Conservation (phyloP, 352 stramenopile genomes). For the Phytophthora foliorum region DNA sequence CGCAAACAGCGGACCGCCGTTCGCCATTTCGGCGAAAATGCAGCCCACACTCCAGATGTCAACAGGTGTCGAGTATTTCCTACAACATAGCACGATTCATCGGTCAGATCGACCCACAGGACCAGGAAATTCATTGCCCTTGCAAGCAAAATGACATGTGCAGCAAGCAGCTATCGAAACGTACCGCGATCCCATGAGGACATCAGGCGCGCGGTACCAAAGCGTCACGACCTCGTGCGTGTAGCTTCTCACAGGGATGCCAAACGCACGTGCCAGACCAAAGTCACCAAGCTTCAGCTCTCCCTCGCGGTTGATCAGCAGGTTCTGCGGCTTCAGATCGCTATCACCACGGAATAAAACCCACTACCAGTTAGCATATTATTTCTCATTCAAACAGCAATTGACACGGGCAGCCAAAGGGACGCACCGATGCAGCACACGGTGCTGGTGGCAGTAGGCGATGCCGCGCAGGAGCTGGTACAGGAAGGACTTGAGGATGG, state of each 20-base stretch:
- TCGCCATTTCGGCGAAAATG: slow-evolving; percentile 99
- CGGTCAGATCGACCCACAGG: background rate
- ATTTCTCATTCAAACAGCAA: background rate
- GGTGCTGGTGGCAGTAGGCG: slow-evolving; percentile 99
- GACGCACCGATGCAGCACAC: slow-evolving; percentile 91
- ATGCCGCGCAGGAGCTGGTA: slow-evolving; percentile 99
- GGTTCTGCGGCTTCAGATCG: slow-evolving; percentile 99
- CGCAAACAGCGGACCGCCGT: slow-evolving; percentile 94
- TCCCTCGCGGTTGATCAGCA: slow-evolving; percentile 98
- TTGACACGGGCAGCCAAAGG: background rate
- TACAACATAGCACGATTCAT: slow-evolving; percentile 26
- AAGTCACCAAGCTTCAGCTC: slow-evolving; percentile 99
- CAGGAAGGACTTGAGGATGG: slow-evolving; percentile 97
- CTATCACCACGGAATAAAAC: slow-evolving; percentile 67
- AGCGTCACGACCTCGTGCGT: slow-evolving; percentile 99
- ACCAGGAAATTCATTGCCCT: background rate
- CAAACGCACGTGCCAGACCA: slow-evolving; percentile 99
- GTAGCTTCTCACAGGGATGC: slow-evolving; percentile 97
- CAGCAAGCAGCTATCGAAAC: slow-evolving; percentile 16
- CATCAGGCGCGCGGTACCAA: slow-evolving; percentile 99
- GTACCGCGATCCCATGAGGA: slow-evolving; percentile 96
- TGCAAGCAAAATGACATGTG: slow-evolving; percentile 1
- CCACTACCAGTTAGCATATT: background rate
- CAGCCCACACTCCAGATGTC: slow-evolving; percentile 99
- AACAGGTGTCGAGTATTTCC: slow-evolving; percentile 98